Conservation (phyloP, 345 rosid species). For the Passiflora organensis region DNA sequence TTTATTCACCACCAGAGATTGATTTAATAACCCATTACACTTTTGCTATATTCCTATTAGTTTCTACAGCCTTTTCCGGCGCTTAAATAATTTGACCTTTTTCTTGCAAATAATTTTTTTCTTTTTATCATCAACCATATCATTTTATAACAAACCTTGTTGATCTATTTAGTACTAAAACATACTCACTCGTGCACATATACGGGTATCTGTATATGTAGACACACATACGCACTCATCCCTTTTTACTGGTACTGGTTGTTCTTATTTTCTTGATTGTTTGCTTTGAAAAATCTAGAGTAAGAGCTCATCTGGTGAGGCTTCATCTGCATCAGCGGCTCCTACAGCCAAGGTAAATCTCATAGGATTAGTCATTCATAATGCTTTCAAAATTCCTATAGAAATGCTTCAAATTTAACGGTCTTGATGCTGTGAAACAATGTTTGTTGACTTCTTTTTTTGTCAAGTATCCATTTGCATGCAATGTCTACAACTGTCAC, state of each 20-base stretch:
- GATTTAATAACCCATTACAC: too few species aligned
- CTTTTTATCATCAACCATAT: too few species aligned
- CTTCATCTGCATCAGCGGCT: slow-evolving; percentile 50
- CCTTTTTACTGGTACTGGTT: neutral
- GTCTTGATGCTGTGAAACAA: neutral
- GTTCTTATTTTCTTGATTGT: neutral
- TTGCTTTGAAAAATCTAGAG: slow-evolving; percentile 31
- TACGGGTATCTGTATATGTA: neutral
- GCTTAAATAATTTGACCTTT: neutral
- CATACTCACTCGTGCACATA: neutral
- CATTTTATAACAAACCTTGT: too few species aligned
- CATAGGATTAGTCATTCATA: neutral
- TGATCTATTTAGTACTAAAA: neutral
- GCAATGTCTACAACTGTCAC: too few species aligned
- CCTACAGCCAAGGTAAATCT: slow-evolving; percentile 39
- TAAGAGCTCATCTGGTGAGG: slow-evolving; percentile 54
- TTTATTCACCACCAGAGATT: too few species aligned
- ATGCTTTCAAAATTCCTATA: neutral
- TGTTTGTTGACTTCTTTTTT: neutral
- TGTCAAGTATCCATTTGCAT: neutral
- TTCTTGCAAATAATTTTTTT: neutral
- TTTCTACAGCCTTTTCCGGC: neutral
- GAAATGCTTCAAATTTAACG: too few species aligned
- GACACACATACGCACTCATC: neutral
- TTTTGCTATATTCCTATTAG: too few species aligned